Evolutionary conservation across 345 rosid genomes (phyloP).

Genomic region (Lagerstroemia speciosa): DNA sequence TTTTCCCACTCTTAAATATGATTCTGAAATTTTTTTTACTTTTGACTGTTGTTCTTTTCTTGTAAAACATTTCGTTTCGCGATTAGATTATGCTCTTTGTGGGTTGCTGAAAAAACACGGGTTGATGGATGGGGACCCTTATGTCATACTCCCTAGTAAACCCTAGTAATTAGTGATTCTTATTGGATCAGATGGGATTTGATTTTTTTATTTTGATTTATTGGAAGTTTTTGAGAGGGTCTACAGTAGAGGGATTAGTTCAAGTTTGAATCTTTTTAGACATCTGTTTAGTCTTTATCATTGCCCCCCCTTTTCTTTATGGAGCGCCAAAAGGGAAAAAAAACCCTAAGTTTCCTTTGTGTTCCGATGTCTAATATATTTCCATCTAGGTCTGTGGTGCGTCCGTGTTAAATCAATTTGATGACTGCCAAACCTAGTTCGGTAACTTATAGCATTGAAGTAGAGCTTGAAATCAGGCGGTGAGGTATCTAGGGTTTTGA

Average conservation of each 20-base stretch:
- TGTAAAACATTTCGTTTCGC: neutral
- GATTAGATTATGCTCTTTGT: neutral
- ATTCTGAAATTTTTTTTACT: neutral
- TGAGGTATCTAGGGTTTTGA: constrained; percentile 10
- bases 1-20: neutral
- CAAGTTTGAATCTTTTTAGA: neutral
- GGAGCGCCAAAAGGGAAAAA: neutral
- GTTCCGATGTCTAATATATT: neutral
- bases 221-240: neutral
- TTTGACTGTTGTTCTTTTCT: neutral
- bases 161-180: constrained; percentile 1
- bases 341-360: constrained; percentile 13
- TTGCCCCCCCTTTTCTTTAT: neutral
- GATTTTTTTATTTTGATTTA: neutral
- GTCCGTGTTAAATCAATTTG: neutral
- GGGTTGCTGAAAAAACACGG: neutral
- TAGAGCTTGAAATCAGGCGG: neutral
- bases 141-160: neutral
- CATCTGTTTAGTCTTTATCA: neutral
- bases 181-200: constrained; percentile 1
- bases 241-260: neutral
- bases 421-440: neutral
- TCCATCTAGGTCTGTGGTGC: neutral
- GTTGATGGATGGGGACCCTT: neutral
- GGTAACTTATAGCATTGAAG: neutral